These are phyloP conservation scores for Claviceps capensis DNA, from an alignment of 2,329 filamentous ascomycete genomes.

Conservation along the genomic window DNA sequence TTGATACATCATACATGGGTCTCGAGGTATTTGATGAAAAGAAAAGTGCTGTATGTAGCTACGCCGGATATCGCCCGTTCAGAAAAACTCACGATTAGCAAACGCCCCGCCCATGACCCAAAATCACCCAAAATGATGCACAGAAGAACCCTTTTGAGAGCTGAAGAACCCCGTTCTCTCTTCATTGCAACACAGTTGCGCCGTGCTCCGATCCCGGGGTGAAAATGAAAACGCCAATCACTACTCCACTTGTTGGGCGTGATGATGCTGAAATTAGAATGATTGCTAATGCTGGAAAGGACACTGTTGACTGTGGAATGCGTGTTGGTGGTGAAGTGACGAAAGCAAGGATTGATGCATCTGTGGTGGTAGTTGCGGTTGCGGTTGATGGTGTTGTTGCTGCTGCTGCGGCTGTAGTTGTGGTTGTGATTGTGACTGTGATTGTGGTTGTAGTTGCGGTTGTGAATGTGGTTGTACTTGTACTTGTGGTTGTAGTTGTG, in stretches of 20 bases:
- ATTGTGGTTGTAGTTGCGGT: neutral
- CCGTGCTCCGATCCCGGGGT: neutral
- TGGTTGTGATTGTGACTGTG: neutral
- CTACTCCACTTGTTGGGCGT: slow-evolving; percentile 2
- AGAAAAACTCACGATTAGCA: too few relatives aligned
- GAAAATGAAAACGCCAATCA: neutral
- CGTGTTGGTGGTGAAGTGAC: neutral
- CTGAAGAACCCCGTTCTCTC: neutral
- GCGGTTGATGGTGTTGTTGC: neutral
- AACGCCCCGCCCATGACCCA: too few relatives aligned
- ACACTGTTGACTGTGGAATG: neutral
- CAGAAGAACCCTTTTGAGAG: neutral
- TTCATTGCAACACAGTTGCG: neutral
- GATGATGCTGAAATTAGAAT: slow-evolving; percentile 3
- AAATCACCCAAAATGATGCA: too few relatives aligned
- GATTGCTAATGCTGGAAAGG: slow-evolving; percentile 1
- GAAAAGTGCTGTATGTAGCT: neutral
- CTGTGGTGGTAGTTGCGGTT: neutral
- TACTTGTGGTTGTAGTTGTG: too few relatives aligned
- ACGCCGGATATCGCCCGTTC: neutral
- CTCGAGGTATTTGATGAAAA: neutral
- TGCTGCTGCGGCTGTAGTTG: slow-evolving; percentile 1
- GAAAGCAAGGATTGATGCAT: neutral
- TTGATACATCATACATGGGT: too few relatives aligned
- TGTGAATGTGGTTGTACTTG: neutral